Percentiles rank a stretch among this genome's conserved stretches.
phyloP scores from a whole-genome alignment of 2,329 filamentous ascomycete species.

The Geoglossum cookeanum region DNA sequence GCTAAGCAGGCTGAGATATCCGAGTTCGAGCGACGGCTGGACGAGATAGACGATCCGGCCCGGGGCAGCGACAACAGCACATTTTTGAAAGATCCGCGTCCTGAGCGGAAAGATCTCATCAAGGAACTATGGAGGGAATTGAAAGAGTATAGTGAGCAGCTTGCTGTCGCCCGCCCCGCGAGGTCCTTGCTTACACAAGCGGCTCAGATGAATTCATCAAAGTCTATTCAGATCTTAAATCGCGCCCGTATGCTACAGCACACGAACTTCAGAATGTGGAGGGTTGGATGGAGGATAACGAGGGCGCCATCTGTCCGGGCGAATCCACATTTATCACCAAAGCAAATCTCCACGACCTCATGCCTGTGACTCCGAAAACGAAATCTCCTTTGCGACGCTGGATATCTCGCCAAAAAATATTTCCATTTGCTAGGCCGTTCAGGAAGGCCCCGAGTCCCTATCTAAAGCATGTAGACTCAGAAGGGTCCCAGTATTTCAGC shows the following conservation, averaged over 20 bases:
- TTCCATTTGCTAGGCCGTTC: not conserved
- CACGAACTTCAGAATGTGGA: slow-evolving; percentile 5
- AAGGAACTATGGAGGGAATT: not conserved
- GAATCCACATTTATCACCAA: slow-evolving; percentile 6
- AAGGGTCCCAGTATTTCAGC: not conserved
- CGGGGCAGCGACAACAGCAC: not conserved
- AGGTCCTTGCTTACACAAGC: slow-evolving; percentile 4
- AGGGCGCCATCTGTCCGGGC: slow-evolving; percentile 4
- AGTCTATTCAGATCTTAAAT: slow-evolving; percentile 6
- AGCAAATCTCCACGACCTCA: slow-evolving; percentile 5
- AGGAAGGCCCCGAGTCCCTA: not conserved
- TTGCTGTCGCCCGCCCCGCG: not conserved
- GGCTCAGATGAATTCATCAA: slow-evolving; percentile 1
- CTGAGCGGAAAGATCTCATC: not conserved
- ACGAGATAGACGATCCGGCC: not conserved
- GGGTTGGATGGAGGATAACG: slow-evolving; percentile 5
- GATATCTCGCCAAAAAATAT: not conserved
- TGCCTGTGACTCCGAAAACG: slow-evolving; percentile 3
- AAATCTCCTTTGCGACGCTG: slow-evolving; percentile 7
- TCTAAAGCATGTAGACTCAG: not conserved
- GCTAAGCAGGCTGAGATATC: slow-evolving; percentile 11
- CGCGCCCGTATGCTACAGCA: slow-evolving; percentile 4
- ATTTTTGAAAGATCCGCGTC: not conserved
- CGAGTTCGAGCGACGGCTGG: slow-evolving; percentile 6
- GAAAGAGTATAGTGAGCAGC: not conserved